These are phyloP conservation scores for Nemania diffusa DNA, from an alignment of 2,329 filamentous ascomycete genomes.

Conservation along the genomic window DNA sequence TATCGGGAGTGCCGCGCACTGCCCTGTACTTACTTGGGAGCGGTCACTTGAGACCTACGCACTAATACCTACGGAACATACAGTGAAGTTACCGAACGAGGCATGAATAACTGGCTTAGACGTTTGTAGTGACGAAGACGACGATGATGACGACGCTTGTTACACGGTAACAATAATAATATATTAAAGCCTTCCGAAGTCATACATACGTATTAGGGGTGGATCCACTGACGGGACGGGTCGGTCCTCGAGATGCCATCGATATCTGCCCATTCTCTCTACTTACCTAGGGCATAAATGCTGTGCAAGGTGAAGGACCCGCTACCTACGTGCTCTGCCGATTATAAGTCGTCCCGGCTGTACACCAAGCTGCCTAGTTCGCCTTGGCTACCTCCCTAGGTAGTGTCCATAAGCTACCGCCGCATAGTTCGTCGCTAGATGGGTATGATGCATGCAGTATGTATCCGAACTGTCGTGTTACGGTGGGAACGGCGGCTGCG, in stretches of 20 bases:
- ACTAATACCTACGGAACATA: conserved; percentile 2
- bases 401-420: background rate
- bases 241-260: background rate
- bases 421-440: conserved; percentile 1
- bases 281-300: background rate
- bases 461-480: conserved; percentile 13
- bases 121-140: too few species aligned
- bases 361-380: background rate
- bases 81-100: conserved; percentile 4
- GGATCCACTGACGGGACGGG: conserved; percentile 3
- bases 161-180: background rate
- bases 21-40: conserved; percentile 5
- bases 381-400: background rate
- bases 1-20: conserved; percentile 1
- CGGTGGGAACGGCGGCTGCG: conserved; percentile 15
- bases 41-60: background rate
- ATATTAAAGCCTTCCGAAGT: background rate
- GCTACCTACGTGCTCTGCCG: background rate
- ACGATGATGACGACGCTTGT: background rate
- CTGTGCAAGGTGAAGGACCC: background rate
- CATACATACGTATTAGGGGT: conserved; percentile 1
- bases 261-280: background rate
- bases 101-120: background rate
- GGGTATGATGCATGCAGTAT: conserved; percentile 9
- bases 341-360: background rate